A percentile compares a stretch with the other conserved stretches of the same genome.
These are phyloP conservation scores for Phytophthora crassamura DNA, from an alignment of 352 stramenopile genomes.

Conservation along the genomic window DNA sequence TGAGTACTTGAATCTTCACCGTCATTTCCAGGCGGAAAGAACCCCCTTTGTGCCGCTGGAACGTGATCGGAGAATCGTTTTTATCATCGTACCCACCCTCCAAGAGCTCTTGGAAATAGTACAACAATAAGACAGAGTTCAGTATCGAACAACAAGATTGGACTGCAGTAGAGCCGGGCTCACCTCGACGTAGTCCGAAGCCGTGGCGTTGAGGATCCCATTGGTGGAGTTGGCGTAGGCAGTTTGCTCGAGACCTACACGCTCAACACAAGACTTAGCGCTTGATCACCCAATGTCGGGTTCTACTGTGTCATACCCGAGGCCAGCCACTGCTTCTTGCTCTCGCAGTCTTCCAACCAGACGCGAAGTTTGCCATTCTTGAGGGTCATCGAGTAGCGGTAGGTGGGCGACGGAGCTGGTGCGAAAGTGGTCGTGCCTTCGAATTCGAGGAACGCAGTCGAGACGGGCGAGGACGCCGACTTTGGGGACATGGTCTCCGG, in stretches of 20 bases:
- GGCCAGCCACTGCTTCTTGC: background rate
- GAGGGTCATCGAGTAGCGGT: background rate
- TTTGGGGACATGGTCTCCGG: conserved; percentile 8
- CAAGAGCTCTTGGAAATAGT: conserved; percentile 16
- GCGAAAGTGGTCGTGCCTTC: conserved; percentile 8
- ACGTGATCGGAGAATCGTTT: conserved; percentile 2
- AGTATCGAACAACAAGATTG: too few species aligned
- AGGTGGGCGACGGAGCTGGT: too few species aligned
- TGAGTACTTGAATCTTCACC: too few species aligned
- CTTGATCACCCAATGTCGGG: too few species aligned
- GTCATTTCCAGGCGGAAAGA: conserved; percentile 1
- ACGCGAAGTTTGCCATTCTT: too few species aligned
- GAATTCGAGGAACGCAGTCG: background rate
- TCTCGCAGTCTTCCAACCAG: conserved; percentile 4
- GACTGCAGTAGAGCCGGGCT: background rate
- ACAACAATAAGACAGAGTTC: background rate
- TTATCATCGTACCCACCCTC: background rate
- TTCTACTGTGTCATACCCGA: too few species aligned
- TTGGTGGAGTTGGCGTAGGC: conserved; percentile 9
- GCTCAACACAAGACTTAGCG: too few species aligned
- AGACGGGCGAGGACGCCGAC: conserved; percentile 4
- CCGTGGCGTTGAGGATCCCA: conserved; percentile 7
- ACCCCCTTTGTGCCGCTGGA: conserved; percentile 3
- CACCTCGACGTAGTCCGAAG: too few species aligned
- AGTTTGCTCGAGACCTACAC: background rate